Base-by-base conservation (phyloP, 371 early-diverging fungal species). In the Sporodiniella umbellata region DNA sequence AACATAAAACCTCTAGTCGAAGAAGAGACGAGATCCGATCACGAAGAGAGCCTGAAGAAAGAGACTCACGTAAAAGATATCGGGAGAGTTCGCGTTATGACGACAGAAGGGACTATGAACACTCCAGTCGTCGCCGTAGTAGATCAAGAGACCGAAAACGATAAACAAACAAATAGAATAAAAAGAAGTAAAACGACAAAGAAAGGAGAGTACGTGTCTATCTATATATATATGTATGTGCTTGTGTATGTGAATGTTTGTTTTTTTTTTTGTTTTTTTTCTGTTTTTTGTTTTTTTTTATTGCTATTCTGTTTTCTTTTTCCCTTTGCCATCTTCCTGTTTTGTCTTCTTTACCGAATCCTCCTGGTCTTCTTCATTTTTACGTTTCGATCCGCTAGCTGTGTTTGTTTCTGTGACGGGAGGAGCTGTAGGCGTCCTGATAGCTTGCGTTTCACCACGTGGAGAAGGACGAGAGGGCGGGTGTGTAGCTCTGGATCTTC, bases 11-110 rank as follows among this genome's bases (percentile, higher is more conserved):
- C 31, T 53, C 64, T 10, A 45, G 49, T 21, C 50, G 46, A 43
- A 55, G 53, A 19, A 54, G 60, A n/a, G 59, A 61, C 30, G 48
- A 50, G 12, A 45, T 39, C 25, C 48, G 63, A 12, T 45, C 58
- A 21, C 23, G 47, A 14, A 64, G 63, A 23, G 61, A 62, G 39
- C 58, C 4, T 10, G 30, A 28, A 62, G 19, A 35, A 18, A 48
- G 53, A 18, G 30, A 45, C 12, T 33, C 31, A 33, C 19, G 18
- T 17, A 43, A 52, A 48, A 26, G 43, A 10, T 24, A 33, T 44
- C 18, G n/a, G n/a, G n/a, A n/a, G n/a, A n/a, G n/a, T n/a, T n/a
- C n/a, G n/a, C n/a, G n/a, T n/a, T n/a, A 45, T 45, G 46, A 51
- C 17, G 23, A 55, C 31, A 23, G 44, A 38, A 51, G 48, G 33